Base-by-base conservation (phyloP, 2,329 filamentous ascomycete genomes). In the Aspergillus luchuensis region DNA sequence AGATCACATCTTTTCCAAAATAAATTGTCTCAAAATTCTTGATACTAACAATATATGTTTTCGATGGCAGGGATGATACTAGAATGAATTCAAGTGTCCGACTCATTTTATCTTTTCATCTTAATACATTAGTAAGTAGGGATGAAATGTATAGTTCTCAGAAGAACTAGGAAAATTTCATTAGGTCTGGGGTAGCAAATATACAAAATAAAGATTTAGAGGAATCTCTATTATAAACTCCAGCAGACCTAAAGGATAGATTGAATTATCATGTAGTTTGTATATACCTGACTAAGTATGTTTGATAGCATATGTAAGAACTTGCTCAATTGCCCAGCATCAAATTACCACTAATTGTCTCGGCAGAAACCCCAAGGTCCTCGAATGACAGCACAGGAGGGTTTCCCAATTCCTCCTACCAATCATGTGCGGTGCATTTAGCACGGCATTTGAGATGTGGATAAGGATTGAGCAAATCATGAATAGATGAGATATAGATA, bases 171-270 rank as follows among this genome's bases (percentile, higher is more conserved):
- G 71, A 75, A 48, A 64, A 73, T 25, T 25, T 25, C 23, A n/a
- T 8, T 25, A 25, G 25, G 1, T 25, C 0, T 25, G 0, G 25
- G 7, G 25, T 25, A 25, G 25, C 25, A 25, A 25, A 25, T 25
- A 1, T 2, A 1, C 23, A 25, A 2, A 7, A 25, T 25, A 25
- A 7, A 7, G 6, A 2, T 25, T 25, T 25, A 25, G 75, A 74
- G 71, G 64, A 62, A 70, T 25, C 56, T 77, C 3, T 77, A 77
- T 60, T 69, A 77, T 59, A 71, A 76, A 56, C 75, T 75, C 55
- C 72, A 74, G 5, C 62, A 67, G 25, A 69, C 66, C 50, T 63
- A 74, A 62, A 75, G 72, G 67, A 71, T 74, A 45, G 55, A 66
- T 56, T 33, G 21, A 11, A 11, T 13, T 11, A 5, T 5, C 17